Base-by-base conservation (phyloP, 2,329 filamentous ascomycete genomes). In the Alternaria ventricosa region DNA sequence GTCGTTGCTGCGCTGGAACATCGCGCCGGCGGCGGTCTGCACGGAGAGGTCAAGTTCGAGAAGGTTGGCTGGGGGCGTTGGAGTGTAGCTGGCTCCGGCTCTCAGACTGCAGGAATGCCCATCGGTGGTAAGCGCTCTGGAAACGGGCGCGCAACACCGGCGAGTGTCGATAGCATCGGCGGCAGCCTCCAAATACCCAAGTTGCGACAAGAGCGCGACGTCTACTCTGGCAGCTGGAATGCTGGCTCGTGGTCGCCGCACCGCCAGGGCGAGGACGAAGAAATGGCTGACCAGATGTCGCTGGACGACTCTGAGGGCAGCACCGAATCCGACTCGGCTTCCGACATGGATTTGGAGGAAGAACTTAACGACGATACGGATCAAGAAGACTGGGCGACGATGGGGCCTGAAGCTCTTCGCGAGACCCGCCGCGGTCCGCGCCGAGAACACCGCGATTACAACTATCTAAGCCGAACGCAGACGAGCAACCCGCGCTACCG, bases 1-100 rank as follows among this genome's bases (percentile, higher is more conserved):
- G 94, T 98, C 6, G 95, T 97, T n/a, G 92, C 91, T 63, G 95
- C 94, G 64, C 83, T 98, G 70, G 95, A 98, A 82, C 92, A 92
- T 72, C 90, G 92, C 72, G 84, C 84, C n/a, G 85, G 82, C 50
- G 86, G 85, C 59, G 86, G 85, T 51, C 78, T 87, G 65, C 85
- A 90, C 66, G 90, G 90, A 69, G 90, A 93, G 71, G 90, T 96
- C 73, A 87, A 90, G 76, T 98, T 97, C 77, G 92, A 96, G 80
- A 98, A 98, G 85, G 93, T 97, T 63, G 95, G 95, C 76, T 98
- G 95, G 95, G 96, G 96, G 63, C 89, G 94, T 70, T 99, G 95
- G 95, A 92, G 96, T 80, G 96, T 78, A 18, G 75, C 73, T n/a
- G 73, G 70, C 49, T 73, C 76, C 11, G 60, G 63, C 28, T 64